Evolutionary conservation across 106 monocot genomes (phyloP).

Genomic region (Narthecium ossifragum): DNA sequence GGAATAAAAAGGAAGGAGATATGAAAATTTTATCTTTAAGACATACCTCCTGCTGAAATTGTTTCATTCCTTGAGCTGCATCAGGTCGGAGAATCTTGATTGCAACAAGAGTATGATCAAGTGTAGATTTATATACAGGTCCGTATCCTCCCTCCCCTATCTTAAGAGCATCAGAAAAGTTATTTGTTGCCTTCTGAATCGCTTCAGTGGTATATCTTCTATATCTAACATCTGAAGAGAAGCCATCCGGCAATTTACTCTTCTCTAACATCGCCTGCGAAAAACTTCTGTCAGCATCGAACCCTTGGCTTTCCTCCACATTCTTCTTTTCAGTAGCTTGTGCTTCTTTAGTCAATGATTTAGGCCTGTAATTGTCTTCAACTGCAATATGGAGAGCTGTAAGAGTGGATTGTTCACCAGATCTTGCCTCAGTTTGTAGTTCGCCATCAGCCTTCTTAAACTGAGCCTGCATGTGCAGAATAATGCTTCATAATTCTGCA

Average conservation of each 20-base stretch:
- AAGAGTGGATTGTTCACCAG: background rate
- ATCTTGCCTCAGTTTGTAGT: background rate
- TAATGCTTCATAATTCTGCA: background rate
- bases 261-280: background rate
- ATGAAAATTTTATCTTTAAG: too few species aligned
- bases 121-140: constrained; percentile 57
- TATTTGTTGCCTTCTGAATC: constrained; percentile 41
- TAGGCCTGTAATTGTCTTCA: background rate
- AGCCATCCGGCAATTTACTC: background rate
- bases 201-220: constrained; percentile 41
- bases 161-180: constrained; percentile 35
- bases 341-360: background rate
- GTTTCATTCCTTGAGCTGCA: constrained; percentile 59
- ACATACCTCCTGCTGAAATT: constrained; percentile 73
- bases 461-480: constrained; percentile 2
- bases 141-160: constrained; percentile 84
- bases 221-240: constrained; percentile 14
- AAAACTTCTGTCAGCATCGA: background rate
- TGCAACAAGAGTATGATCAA: constrained; percentile 69
- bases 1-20: too few species aligned
- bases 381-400: background rate
- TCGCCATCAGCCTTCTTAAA: constrained; percentile 5
- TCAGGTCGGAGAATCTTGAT: constrained; percentile 69
- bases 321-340: background rate
- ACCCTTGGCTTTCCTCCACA: background rate